Evolutionary conservation across 2,329 filamentous ascomycete genomes (phyloP), one percentile per base, ranked within the genome.

Genomic region (Diplodia intermedia): DNA sequence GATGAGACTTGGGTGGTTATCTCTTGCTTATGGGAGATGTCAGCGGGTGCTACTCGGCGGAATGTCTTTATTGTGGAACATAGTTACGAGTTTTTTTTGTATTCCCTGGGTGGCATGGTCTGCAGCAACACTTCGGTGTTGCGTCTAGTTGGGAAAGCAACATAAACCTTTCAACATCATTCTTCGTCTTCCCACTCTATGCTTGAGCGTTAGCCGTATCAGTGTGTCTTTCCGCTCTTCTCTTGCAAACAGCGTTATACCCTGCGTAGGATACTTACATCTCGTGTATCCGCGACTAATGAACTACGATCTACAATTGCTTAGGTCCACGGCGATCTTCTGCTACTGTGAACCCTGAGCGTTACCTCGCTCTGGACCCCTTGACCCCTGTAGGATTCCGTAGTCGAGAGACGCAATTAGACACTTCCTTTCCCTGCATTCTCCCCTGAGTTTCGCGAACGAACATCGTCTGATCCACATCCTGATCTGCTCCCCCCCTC

Each of bases 81-180:
- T 52, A 38, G 47, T 63, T 63, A 63, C 60, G 60, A 63, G 50
- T 52, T n/a, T 38, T 63, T 63, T 52, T 36, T 38, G 12, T n/a
- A 26, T 20, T 43, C 33, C 14, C 15, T 40, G 31, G 60, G 60
- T 49, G 60, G 47, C 47, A 52, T 52, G 29, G n/a, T 63, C 50
- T 52, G 43, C 43, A 52, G 26, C 43, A 20, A 50, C 14, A 26
- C 23, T 26, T 36, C 36, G 14, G 23, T n/a, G 31, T 33, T 63
- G 47, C 7, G 36, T 38, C 38, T 63, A 63, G 40, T 18, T 49
- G 40, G 31, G 60, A 63, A 63, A 63, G 29, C 60, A 63, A 63
- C 31, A 18, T 49, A 49, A 49, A 12, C 11, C 43, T 11, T 63
- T n/a, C 15, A 49, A 63, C 6, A 23, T 40, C 40, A 26, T 26